Percentiles rank a stretch among this genome's conserved stretches.
Evolutionary conservation across 2,329 filamentous ascomycete genomes (phyloP).

Genomic region (Arthrobotrys megalospora): DNA sequence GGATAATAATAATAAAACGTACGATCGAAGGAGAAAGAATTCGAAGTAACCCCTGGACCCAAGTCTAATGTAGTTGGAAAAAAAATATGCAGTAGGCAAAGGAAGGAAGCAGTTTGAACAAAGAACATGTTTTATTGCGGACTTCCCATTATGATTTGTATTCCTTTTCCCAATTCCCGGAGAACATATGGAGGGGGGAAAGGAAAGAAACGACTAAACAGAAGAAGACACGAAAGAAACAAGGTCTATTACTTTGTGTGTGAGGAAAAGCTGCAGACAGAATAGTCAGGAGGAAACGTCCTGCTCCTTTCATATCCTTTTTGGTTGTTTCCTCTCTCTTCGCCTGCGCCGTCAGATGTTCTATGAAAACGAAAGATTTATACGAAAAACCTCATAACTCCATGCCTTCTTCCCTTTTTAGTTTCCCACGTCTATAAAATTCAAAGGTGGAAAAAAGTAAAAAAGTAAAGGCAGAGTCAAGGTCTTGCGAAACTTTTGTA

Average conservation of each 20-base stretch:
- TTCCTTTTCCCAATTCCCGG: slow-evolving; percentile 1
- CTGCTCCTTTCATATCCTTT: slow-evolving; percentile 25
- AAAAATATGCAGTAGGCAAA: slow-evolving; percentile 31
- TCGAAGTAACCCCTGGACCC: slow-evolving; percentile 51
- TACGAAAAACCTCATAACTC: slow-evolving; percentile 61
- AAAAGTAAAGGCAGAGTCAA: slow-evolving; percentile 57
- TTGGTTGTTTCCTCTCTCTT: slow-evolving; percentile 31
- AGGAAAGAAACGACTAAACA: slow-evolving; percentile 21
- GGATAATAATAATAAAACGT: slow-evolving; percentile 36
- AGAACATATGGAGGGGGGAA: slow-evolving; percentile 15
- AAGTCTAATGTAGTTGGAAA: slow-evolving; percentile 56
- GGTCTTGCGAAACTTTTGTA: slow-evolving; percentile 62
- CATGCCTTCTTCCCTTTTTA: slow-evolving; percentile 32
- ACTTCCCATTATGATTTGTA: slow-evolving; percentile 56
- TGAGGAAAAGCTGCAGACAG: slow-evolving; percentile 61
- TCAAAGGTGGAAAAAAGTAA: slow-evolving; percentile 44
- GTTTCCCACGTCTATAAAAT: slow-evolving; percentile 61
- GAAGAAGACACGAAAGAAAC: slow-evolving; percentile 60
- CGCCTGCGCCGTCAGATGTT: slow-evolving; percentile 34
- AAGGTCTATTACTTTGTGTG: slow-evolving; percentile 62
- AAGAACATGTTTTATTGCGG: slow-evolving; percentile 47
- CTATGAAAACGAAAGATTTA: slow-evolving; percentile 54
- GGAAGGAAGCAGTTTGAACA: slow-evolving; percentile 14
- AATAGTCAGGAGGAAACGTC: slow-evolving; percentile 54
- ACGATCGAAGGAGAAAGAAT: slow-evolving; percentile 9